Conservation (phyloP, 192 early-diverging fungal genomes). For the Gryganskiella cystojenkinii region DNA sequence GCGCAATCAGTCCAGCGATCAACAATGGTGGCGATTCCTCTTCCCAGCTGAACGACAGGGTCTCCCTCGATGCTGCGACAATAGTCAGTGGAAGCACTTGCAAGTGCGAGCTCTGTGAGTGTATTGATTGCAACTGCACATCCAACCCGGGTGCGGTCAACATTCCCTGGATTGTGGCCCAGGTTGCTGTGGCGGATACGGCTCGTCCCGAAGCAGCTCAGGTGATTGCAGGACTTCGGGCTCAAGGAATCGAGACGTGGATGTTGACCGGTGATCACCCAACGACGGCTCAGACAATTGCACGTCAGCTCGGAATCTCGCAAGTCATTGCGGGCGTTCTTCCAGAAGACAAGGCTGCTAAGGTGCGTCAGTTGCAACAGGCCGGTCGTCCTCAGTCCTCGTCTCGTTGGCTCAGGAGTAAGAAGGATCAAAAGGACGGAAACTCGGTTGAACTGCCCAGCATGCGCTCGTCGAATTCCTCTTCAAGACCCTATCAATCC, state of each 20-base stretch:
- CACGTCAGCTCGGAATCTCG: slow-evolving; percentile 70
- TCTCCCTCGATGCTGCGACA: slow-evolving; percentile 21
- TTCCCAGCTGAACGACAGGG: not conserved
- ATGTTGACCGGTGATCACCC: slow-evolving; percentile 86
- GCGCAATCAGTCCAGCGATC: slow-evolving; percentile 57
- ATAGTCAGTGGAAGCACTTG: slow-evolving; percentile 16
- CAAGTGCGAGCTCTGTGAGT: slow-evolving; percentile 46
- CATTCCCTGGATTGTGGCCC: slow-evolving; percentile 59
- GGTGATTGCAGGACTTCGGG: slow-evolving; percentile 61
- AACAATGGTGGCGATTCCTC: not conserved
- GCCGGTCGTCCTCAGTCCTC: slow-evolving; percentile 13
- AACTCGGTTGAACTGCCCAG: not conserved
- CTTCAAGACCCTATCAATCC: not conserved
- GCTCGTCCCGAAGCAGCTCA: slow-evolving; percentile 66
- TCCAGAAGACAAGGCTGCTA: slow-evolving; percentile 77
- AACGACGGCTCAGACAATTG: slow-evolving; percentile 71
- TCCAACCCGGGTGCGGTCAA: slow-evolving; percentile 19
- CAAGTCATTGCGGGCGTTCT: slow-evolving; percentile 74
- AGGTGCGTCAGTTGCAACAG: slow-evolving; percentile 67
- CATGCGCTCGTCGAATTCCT: slow-evolving; percentile 2
- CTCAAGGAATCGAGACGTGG: slow-evolving; percentile 72
- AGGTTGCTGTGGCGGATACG: slow-evolving; percentile 73
- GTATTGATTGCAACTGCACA: slow-evolving; percentile 52
- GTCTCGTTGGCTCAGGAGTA: slow-evolving; percentile 5
- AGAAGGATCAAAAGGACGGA: not conserved